Evolutionary conservation across 768 basidiomycete genomes (phyloP), one percentile per base, ranked within the genome.

Genomic region (Scleroderma citrinum): DNA sequence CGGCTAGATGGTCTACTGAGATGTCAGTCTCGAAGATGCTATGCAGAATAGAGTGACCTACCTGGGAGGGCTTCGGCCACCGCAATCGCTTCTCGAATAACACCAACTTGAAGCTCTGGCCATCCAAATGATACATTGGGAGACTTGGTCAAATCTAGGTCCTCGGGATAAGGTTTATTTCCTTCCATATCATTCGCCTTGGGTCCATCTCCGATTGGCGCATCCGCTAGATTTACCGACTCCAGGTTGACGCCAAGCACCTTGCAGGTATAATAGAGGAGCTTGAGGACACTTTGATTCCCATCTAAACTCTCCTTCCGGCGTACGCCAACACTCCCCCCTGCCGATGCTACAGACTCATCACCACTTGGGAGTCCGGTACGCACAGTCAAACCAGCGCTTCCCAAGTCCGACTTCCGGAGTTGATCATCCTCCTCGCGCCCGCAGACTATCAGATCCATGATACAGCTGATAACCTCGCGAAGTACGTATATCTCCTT

Each of bases 31-130:
- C 48, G 48, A 48, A 41, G 17, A 19, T 14, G 47, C 24, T 13
- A 23, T 11, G 32, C 37, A 21, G 31, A 46, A 26, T 23, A 35
- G 43, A 44, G 49, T 44, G 10, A 68, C 76, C 47, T 52, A 91
- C 93, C 92, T 49, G 95, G 92, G 20, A 99, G 70, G 13, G 91
- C 82, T 65, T 97, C 92, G 2, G 92, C 89, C 3, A 98, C 83
- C 0, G 87, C 84, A 19, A 97, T 83, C 1, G 92, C 91, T 63
- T 98, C 96, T 32, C 92, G 80, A 19, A 97, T 75, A n/a, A 94
- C 82, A 20, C 92, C 92, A 16, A 97, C 80, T 70, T 96, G 95
- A 35, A 99, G 71, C 63, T 93, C 91, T 3, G 93, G 86, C 95
- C 95, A 98, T 4, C 96, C 96, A 62, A 83, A 89, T 5, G 77